phyloP scores from a whole-genome alignment of 352 stramenopile genomes.

The Phytopythium vexans region DNA sequence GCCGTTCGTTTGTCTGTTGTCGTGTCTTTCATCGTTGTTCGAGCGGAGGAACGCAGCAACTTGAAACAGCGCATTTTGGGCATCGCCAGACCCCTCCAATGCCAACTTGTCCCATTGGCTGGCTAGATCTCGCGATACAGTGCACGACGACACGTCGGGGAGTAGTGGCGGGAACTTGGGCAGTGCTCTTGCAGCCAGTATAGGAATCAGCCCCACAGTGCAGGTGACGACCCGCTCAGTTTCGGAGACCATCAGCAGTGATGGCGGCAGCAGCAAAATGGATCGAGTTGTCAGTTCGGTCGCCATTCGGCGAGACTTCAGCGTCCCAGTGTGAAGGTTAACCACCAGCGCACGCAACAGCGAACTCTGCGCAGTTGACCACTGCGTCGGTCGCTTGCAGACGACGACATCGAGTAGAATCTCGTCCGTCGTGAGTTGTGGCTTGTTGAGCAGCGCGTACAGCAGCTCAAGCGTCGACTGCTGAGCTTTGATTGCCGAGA shows the following conservation, averaged over 20 bases:
- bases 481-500: constrained; percentile 19
- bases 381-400: constrained; percentile 47
- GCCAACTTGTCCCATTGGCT: neutral
- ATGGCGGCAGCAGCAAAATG: constrained; percentile 22
- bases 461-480: constrained; percentile 35
- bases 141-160: neutral
- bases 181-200: constrained; percentile 7
- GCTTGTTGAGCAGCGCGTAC: constrained; percentile 35
- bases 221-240: constrained; percentile 43
- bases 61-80: too few species aligned
- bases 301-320: constrained; percentile 9
- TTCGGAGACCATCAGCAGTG: constrained; percentile 27
- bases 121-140: neutral
- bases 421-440: constrained; percentile 37
- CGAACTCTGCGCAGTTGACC: constrained; percentile 35
- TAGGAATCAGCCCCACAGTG: constrained; percentile 33
- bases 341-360: constrained; percentile 45
- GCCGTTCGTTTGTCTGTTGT: neutral
- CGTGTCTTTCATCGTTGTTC: constrained; percentile 1
- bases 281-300: constrained; percentile 18
- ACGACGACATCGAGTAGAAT: constrained; percentile 44
- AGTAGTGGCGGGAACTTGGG: too few species aligned
- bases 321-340: constrained; percentile 16
- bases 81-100: too few species aligned
- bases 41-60: neutral